phyloP scores from a whole-genome alignment of 257 asterid genomes.

The Solanum appendiculatum region DNA sequence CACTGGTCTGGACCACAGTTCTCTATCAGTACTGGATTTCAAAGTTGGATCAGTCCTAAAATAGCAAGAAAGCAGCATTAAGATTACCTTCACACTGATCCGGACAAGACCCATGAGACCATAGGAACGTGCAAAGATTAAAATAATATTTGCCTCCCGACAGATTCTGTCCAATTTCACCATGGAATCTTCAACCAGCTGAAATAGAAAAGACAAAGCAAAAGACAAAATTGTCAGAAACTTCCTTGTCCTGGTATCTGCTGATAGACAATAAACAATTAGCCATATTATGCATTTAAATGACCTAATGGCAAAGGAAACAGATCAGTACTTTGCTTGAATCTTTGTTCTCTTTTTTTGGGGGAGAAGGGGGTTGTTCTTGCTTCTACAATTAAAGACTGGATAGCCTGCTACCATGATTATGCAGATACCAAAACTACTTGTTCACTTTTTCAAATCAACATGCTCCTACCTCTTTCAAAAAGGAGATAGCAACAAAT shows the following conservation, averaged over 20 bases:
- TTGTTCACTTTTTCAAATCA: background rate
- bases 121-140: conserved; percentile 91
- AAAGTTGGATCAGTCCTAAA: background rate
- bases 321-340: background rate
- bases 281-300: background rate
- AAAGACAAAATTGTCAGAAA: background rate
- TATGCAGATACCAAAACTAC: background rate
- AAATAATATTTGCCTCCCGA: conserved; percentile 65
- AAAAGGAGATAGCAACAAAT: background rate
- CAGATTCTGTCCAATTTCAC: conserved; percentile 85
- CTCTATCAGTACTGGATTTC: background rate
- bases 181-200: conserved; percentile 86
- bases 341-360: background rate
- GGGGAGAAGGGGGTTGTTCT: background rate
- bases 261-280: background rate
- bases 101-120: conserved; percentile 92
- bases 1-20: background rate
- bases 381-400: background rate
- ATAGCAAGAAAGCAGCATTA: background rate
- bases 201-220: conserved; percentile 11
- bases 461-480: background rate
- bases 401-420: background rate
- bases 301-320: background rate
- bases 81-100: conserved; percentile 77
- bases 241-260: background rate